These are phyloP conservation scores for Phytophthora tubulina DNA, from an alignment of 352 stramenopile genomes.

Conservation along the genomic window DNA sequence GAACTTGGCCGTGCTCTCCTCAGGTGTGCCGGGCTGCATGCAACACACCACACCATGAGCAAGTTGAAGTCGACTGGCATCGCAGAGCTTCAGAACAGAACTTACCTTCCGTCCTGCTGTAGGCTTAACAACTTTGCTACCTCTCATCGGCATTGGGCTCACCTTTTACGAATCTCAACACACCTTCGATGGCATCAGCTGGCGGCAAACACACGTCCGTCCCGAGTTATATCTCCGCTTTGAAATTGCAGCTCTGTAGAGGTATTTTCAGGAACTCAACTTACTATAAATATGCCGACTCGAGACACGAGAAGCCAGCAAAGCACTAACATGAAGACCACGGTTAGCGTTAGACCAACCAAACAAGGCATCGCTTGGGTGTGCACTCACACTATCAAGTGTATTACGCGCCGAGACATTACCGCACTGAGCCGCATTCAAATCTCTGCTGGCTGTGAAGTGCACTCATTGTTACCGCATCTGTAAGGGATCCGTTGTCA, in stretches of 20 bases:
- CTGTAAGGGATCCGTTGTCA: constrained; percentile 48
- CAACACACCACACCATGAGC: constrained; percentile 9
- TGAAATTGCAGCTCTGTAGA: not conserved
- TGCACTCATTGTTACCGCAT: constrained; percentile 39
- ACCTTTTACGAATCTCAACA: not conserved
- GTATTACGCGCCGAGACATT: constrained; percentile 36
- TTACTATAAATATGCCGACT: constrained; percentile 32
- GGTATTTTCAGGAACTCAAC: constrained; percentile 20
- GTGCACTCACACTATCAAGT: constrained; percentile 30
- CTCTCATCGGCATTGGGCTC: constrained; percentile 29
- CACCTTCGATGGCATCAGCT: constrained; percentile 14
- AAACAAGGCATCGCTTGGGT: not conserved
- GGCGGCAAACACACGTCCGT: not conserved
- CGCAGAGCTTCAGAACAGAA: not conserved
- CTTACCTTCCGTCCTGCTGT: constrained; percentile 33
- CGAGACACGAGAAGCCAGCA: not conserved
- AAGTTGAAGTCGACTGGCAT: not conserved
- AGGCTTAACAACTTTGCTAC: constrained; percentile 30
- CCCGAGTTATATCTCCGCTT: not conserved
- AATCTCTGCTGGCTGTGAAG: constrained; percentile 15
- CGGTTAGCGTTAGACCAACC: constrained; percentile 9
- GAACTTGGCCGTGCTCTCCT: constrained; percentile 60
- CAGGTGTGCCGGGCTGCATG: constrained; percentile 37
- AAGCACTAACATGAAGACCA: constrained; percentile 1
- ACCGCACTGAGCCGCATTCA: constrained; percentile 13